Percentiles rank a stretch among this genome's conserved stretches.
These are phyloP conservation scores for Eucalyptus dawsonii DNA, from an alignment of 345 rosid species.

Conservation along the genomic window DNA sequence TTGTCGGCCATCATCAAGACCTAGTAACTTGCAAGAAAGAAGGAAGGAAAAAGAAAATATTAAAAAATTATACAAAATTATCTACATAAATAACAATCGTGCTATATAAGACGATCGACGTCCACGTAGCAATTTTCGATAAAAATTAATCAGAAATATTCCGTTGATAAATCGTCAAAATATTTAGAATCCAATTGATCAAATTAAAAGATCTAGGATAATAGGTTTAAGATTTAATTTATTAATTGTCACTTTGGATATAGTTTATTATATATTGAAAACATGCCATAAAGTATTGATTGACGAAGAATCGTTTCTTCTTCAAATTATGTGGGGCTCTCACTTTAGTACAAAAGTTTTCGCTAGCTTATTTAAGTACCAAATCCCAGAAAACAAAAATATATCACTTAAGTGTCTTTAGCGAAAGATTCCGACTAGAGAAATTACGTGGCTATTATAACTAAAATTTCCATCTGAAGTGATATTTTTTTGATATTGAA, in stretches of 20 bases:
- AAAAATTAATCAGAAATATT: not conserved
- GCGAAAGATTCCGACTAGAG: fast-evolving
- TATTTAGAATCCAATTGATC: not conserved
- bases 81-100: fast-evolving
- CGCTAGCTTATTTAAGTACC: too few relatives aligned
- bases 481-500: too few relatives aligned
- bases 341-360: too few relatives aligned
- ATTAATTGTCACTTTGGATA: not conserved
- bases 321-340: fast-evolving
- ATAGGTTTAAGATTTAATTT: not conserved
- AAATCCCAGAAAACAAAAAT: too few relatives aligned
- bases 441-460: too few relatives aligned
- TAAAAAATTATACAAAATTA: not conserved
- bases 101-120: fast-evolving
- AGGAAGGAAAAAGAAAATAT: not conserved
- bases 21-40: fast-evolving
- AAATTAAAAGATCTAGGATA: not conserved
- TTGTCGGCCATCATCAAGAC: not conserved
- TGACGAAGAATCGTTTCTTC: not conserved
- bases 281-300: not conserved
- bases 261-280: not conserved
- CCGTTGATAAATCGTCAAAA: not conserved
- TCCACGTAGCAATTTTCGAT: not conserved
- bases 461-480: too few relatives aligned
- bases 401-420: too few relatives aligned